Evolutionary conservation across 2,329 filamentous ascomycete genomes (phyloP).

Genomic region (Aureobasidium leucospermi): DNA sequence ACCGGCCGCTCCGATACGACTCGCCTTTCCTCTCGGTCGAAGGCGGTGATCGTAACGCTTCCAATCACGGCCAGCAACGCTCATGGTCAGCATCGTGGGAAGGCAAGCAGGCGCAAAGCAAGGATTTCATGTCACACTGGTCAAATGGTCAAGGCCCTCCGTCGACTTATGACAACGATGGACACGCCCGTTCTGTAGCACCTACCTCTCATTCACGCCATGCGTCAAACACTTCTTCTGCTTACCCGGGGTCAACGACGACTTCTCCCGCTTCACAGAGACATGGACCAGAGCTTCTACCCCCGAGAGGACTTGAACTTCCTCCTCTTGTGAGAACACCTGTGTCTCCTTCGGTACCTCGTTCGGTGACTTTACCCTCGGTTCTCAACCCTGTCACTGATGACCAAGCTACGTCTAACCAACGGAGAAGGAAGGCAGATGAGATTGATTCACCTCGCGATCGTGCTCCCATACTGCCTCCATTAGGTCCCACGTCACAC

Average conservation of each 20-base stretch:
- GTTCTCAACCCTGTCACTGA: constrained; percentile 39
- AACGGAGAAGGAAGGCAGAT: constrained; percentile 34
- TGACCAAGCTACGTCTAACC: constrained; percentile 21
- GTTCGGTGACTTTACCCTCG: constrained; percentile 36
- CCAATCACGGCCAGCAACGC: constrained; percentile 18
- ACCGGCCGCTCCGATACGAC: constrained; percentile 13
- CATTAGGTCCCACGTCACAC: constrained; percentile 18
- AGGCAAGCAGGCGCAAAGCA: constrained; percentile 22
- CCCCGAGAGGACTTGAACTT: constrained; percentile 20
- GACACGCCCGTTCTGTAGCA: background rate
- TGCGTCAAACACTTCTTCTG: constrained; percentile 4
- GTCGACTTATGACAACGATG: constrained; percentile 18
- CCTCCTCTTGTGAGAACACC: constrained; percentile 24
- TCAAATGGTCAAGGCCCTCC: constrained; percentile 20
- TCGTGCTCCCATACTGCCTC: constrained; percentile 29
- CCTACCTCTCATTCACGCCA: constrained; percentile 5
- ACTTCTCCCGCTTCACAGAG: background rate
- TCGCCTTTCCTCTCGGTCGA: constrained; percentile 15
- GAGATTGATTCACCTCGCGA: constrained; percentile 37
- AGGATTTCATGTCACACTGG: constrained; percentile 30
- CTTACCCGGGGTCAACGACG: background rate
- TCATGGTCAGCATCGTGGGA: constrained; percentile 26
- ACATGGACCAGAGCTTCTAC: background rate
- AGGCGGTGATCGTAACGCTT: constrained; percentile 6
- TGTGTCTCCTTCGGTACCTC: constrained; percentile 22